phyloP scores from a whole-genome alignment of 1,139 yeast species.

The Yamadazyma spencermartinsiae region DNA sequence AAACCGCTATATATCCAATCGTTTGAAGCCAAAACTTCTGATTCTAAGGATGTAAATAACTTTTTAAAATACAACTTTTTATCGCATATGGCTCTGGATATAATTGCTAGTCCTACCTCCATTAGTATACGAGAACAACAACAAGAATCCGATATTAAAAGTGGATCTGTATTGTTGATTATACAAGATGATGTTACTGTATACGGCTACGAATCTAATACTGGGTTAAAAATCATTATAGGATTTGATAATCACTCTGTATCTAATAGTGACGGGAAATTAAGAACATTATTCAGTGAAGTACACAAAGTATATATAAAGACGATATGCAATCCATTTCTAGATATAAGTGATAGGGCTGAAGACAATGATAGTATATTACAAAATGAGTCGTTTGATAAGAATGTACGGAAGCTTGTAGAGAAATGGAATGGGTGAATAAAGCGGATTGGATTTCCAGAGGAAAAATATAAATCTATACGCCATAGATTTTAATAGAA shows the following conservation, averaged over 20 bases:
- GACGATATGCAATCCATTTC: slow-evolving; percentile 59
- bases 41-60: slow-evolving; percentile 26
- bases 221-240: slow-evolving; percentile 59
- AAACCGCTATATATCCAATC: slow-evolving; percentile 62
- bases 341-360: slow-evolving; percentile 25
- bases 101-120: slow-evolving; percentile 56
- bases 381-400: slow-evolving; percentile 41
- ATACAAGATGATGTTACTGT: slow-evolving; percentile 62
- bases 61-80: slow-evolving; percentile 60
- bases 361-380: slow-evolving; percentile 26
- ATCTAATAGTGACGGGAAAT: slow-evolving; percentile 8
- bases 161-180: slow-evolving; percentile 44
- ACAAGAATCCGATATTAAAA: slow-evolving; percentile 22
- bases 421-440: slow-evolving; percentile 27
- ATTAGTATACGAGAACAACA: slow-evolving; percentile 41
- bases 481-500: too few relatives aligned
- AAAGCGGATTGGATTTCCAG: too few relatives aligned
- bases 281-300: slow-evolving; percentile 36
- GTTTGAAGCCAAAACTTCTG: slow-evolving; percentile 20
- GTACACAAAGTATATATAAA: slow-evolving; percentile 52
- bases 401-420: slow-evolving; percentile 34
- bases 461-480: too few relatives aligned
- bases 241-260: slow-evolving; percentile 32
- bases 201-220: slow-evolving; percentile 61
- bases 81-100: slow-evolving; percentile 67